Conservation (phyloP, 2,329 filamentous ascomycete species). For the Ophiostoma angusticollis region DNA sequence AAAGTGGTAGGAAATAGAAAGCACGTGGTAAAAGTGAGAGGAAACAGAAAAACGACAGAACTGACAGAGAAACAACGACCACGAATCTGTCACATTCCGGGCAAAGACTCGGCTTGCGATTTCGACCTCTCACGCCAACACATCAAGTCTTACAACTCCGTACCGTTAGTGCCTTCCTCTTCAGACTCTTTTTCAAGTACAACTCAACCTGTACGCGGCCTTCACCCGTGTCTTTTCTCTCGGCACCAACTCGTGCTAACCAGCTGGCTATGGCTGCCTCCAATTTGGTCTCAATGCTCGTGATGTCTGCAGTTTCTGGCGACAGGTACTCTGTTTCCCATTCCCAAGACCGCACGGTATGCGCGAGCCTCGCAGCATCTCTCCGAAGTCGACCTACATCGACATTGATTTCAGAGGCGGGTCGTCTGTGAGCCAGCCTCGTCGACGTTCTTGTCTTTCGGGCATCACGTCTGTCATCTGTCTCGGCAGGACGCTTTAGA, state of each 20-base stretch:
- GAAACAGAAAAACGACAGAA: not conserved
- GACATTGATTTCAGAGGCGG: constrained; percentile 2
- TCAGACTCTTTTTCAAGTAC: constrained; percentile 9
- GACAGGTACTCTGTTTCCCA: not conserved
- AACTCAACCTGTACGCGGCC: constrained; percentile 9
- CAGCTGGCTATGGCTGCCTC: constrained; percentile 5
- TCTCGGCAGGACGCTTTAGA: too few species aligned
- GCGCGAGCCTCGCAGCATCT: not conserved
- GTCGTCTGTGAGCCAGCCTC: not conserved
- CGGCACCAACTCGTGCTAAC: constrained; percentile 4
- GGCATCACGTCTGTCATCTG: not conserved
- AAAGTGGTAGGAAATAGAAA: too few species aligned
- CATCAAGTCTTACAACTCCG: not conserved
- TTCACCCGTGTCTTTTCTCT: not conserved
- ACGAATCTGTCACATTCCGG: too few species aligned
- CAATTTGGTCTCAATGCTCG: constrained; percentile 8
- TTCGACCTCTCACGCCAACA: not conserved
- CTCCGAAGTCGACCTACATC: constrained; percentile 2
- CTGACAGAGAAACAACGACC: not conserved
- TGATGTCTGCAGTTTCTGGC: constrained; percentile 7
- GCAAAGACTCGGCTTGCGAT: too few species aligned
- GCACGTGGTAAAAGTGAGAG: too few species aligned
- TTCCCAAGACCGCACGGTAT: not conserved
- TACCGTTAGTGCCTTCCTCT: constrained; percentile 3
- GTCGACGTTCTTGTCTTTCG: too few species aligned